Evolutionary conservation across 805 yeast species (phyloP).

Genomic region (Saccharomycopsis vini): DNA sequence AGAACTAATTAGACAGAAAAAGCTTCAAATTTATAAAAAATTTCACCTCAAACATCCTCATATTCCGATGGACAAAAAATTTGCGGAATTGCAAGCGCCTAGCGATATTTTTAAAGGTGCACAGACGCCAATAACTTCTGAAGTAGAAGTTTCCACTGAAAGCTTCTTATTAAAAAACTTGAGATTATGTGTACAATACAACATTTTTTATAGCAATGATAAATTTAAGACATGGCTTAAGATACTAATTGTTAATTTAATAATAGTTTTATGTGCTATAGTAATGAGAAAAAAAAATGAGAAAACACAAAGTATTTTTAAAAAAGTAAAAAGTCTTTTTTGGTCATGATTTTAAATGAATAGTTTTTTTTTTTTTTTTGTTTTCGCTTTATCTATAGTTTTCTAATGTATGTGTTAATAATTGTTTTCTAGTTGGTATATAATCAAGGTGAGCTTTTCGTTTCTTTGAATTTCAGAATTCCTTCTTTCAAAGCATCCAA

Average conservation of each 20-base stretch:
- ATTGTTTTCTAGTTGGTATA: no score
- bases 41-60: constrained; percentile 15
- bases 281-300: no score
- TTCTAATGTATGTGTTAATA: no score
- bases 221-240: not conserved
- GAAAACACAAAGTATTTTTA: no score
- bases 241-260: no score
- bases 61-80: constrained; percentile 8
- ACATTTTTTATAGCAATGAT: not conserved
- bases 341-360: not conserved
- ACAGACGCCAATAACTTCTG: no score
- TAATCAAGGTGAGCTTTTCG: not conserved
- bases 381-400: no score
- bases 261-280: no score
- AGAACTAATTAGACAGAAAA: constrained; percentile 2
- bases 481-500: constrained; percentile 10
- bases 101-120: no score
- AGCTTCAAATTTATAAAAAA: constrained; percentile 12
- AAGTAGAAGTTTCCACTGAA: not conserved
- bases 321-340: not conserved
- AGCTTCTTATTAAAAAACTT: constrained; percentile 7
- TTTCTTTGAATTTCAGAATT: not conserved
- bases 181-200: constrained; percentile 3
- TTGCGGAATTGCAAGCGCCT: not conserved
- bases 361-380: no score